Conservation (phyloP, 345 rosid species). For the Arabidopsis arenosa region DNA sequence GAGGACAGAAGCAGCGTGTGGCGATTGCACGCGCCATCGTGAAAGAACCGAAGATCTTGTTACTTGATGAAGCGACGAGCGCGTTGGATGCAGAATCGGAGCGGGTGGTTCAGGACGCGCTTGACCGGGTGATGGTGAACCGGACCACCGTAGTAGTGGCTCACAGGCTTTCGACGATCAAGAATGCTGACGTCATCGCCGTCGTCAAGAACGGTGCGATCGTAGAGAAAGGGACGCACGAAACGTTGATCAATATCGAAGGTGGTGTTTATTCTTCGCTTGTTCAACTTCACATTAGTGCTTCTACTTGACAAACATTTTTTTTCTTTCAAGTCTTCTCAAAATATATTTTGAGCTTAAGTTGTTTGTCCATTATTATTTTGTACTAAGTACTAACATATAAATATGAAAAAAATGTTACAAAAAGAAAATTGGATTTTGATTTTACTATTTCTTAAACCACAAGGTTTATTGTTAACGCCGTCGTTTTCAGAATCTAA, state of each 20-base stretch:
- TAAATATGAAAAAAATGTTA: too few relatives aligned
- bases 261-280: conserved; percentile 64
- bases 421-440: background rate
- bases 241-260: conserved; percentile 47
- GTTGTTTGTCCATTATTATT: background rate
- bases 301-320: background rate
- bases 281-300: conserved; percentile 51
- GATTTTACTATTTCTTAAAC: background rate
- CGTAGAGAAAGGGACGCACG: conserved; percentile 70
- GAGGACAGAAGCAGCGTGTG: conserved; percentile 77
- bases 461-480: background rate
- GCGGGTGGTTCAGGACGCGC: conserved; percentile 52
- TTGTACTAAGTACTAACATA: too few relatives aligned
- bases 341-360: background rate
- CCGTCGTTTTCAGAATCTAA: background rate
- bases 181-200: conserved; percentile 61
- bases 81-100: conserved; percentile 79
- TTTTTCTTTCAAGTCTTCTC: background rate
- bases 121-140: conserved; percentile 50
- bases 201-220: conserved; percentile 69
- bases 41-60: conserved; percentile 59
- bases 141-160: conserved; percentile 69
- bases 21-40: conserved; percentile 76
- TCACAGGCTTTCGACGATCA: conserved; percentile 72
- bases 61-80: conserved; percentile 82